These are phyloP conservation scores for Pleurotus eryngii DNA, from an alignment of 768 basidiomycete genomes.

Conservation along the genomic window DNA sequence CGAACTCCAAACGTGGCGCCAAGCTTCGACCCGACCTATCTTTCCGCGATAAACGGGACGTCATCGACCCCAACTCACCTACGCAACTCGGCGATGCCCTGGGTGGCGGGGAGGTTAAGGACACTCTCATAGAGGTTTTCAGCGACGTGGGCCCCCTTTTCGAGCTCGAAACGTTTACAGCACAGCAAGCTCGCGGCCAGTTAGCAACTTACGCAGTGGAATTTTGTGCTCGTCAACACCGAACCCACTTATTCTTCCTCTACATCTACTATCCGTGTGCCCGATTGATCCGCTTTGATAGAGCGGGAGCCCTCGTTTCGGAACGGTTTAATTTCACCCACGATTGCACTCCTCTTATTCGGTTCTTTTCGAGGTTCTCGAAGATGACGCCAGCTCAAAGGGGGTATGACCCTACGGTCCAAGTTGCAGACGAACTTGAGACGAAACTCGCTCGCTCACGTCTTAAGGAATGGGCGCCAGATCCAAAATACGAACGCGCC, in stretches of 20 bases:
- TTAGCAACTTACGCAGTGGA: conserved; percentile 21
- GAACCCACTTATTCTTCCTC: conserved; percentile 27
- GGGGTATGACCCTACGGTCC: neutral
- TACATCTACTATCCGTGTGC: conserved; percentile 20
- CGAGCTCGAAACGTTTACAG: neutral
- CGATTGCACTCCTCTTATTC: conserved; percentile 10
- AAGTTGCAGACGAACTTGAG: neutral
- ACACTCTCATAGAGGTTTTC: neutral
- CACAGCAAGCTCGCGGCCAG: conserved; percentile 14
- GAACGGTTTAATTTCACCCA: conserved; percentile 20
- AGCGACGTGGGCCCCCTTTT: neutral
- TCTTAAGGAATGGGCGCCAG: neutral
- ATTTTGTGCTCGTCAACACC: conserved; percentile 21
- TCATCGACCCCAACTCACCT: neutral
- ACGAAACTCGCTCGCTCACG: neutral
- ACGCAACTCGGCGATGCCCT: neutral
- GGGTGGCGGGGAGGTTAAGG: neutral
- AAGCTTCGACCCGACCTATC: neutral
- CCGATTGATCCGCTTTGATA: conserved; percentile 33
- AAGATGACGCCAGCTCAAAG: neutral
- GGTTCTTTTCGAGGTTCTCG: conserved; percentile 24
- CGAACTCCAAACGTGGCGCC: neutral
- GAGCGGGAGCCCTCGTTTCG: conserved; percentile 24
- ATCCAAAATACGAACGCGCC: neutral
- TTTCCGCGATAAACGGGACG: neutral